phyloP scores from a whole-genome alignment of 441 rosid species.

The Theobroma grandiflorum region DNA sequence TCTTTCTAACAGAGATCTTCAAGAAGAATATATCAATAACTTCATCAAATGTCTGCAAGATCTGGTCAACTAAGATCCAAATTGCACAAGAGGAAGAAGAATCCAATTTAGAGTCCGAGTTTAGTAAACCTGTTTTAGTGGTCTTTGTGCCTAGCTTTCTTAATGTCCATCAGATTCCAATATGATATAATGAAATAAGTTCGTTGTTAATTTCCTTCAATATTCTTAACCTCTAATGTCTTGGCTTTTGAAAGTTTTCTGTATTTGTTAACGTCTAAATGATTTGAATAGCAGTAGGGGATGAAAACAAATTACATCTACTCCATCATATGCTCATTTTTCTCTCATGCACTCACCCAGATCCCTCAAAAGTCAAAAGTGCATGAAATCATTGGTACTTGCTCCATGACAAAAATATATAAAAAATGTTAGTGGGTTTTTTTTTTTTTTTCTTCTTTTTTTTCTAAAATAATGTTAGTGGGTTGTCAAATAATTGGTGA shows the following conservation, averaged over 20 bases:
- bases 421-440: constrained; percentile 39
- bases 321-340: constrained; percentile 30
- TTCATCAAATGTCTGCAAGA: not conserved
- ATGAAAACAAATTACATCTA: no score
- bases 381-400: constrained; percentile 44
- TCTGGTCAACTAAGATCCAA: not conserved
- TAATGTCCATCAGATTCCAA: constrained; percentile 36
- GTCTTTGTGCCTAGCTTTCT: no score
- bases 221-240: not conserved
- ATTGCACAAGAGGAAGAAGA: not conserved
- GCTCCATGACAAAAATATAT: constrained; percentile 24
- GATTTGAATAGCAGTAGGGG: no score
- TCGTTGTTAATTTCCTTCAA: not conserved
- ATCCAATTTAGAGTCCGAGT: not conserved
- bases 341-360: constrained; percentile 20
- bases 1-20: not conserved
- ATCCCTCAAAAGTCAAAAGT: constrained; percentile 48
- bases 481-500: constrained; percentile 13
- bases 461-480: constrained; percentile 42
- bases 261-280: no score
- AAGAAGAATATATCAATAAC: not conserved
- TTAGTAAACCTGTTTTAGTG: not conserved
- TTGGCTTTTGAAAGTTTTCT: not conserved
- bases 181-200: constrained; percentile 18
- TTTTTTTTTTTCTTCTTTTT: no score